phyloP scores from a whole-genome alignment of 2,329 filamentous ascomycete genomes.

The Byssochlamys sp. region DNA sequence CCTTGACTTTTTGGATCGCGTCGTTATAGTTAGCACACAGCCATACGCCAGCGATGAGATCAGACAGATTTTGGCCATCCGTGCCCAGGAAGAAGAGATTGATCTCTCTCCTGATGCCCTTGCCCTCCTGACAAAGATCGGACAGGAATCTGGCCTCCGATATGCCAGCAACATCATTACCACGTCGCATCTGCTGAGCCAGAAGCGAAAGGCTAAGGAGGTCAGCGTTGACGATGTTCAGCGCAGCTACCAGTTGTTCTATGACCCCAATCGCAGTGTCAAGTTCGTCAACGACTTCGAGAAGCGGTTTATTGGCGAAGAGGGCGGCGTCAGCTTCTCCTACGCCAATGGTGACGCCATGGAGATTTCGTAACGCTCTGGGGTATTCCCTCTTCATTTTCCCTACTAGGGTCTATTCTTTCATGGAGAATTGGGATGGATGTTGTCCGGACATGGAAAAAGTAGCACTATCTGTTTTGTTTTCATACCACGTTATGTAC shows the following conservation, averaged over 20 bases:
- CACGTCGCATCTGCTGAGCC: constrained; percentile 75
- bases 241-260: constrained; percentile 87
- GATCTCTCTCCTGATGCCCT: constrained; percentile 83
- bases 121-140: constrained; percentile 89
- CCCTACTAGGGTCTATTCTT: constrained; percentile 7
- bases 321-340: constrained; percentile 66
- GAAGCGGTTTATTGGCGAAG: constrained; percentile 82
- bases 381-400: constrained; percentile 4
- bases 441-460: constrained; percentile 1
- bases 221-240: constrained; percentile 82
- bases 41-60: constrained; percentile 76
- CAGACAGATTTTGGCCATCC: constrained; percentile 80
- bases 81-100: constrained; percentile 91
- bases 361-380: constrained; percentile 49
- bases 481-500: constrained; percentile 26
- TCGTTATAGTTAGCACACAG: constrained; percentile 92
- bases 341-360: constrained; percentile 53
- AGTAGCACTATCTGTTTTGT: constrained; percentile 5
- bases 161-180: constrained; percentile 98
- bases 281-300: constrained; percentile 85
- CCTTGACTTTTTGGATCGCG: constrained; percentile 87
- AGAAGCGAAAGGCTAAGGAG: constrained; percentile 76
- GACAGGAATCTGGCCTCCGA: constrained; percentile 77
- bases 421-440: constrained; percentile 6
- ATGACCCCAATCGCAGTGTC: constrained; percentile 76